These are phyloP conservation scores for Amanita inopinata DNA, from an alignment of 768 basidiomycete genomes.

Conservation along the genomic window DNA sequence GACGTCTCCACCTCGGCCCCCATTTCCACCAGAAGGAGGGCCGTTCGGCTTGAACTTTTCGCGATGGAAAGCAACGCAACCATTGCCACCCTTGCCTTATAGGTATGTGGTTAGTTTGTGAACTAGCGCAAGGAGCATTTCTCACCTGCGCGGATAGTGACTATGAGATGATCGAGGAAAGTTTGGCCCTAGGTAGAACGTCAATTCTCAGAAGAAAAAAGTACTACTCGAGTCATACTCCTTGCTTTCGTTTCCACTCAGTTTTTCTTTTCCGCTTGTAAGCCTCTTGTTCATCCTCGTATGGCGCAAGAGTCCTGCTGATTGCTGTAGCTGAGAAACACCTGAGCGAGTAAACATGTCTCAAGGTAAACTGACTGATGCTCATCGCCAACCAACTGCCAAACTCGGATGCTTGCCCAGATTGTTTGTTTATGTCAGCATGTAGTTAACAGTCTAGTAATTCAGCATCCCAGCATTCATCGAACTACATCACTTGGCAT, in stretches of 20 bases:
- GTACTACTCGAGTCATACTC: slow-evolving; percentile 30
- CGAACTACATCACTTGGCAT: too few species aligned
- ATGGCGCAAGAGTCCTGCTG: background rate
- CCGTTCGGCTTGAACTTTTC: slow-evolving; percentile 79
- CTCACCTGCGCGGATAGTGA: slow-evolving; percentile 72
- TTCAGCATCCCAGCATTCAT: too few species aligned
- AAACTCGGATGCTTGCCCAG: too few species aligned
- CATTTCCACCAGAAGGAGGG: slow-evolving; percentile 90
- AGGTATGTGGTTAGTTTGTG: slow-evolving; percentile 2
- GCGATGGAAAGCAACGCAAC: slow-evolving; percentile 88
- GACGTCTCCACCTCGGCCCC: slow-evolving; percentile 82
- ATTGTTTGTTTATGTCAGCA: too few species aligned
- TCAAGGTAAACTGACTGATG: too few species aligned
- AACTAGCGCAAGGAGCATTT: background rate
- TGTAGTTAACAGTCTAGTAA: too few species aligned
- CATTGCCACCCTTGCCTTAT: slow-evolving; percentile 81
- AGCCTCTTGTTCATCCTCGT: slow-evolving; percentile 25
- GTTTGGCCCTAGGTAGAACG: slow-evolving; percentile 47
- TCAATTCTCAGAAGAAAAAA: slow-evolving; percentile 9
- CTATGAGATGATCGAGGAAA: slow-evolving; percentile 75
- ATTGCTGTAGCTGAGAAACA: background rate
- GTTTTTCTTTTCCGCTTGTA: slow-evolving; percentile 44
- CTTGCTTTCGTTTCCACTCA: slow-evolving; percentile 70
- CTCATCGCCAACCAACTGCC: too few species aligned
- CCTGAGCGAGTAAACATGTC: background rate